Conservation (phyloP, 2,329 filamentous ascomycete species). For the Aspergillus transmontanensis region DNA sequence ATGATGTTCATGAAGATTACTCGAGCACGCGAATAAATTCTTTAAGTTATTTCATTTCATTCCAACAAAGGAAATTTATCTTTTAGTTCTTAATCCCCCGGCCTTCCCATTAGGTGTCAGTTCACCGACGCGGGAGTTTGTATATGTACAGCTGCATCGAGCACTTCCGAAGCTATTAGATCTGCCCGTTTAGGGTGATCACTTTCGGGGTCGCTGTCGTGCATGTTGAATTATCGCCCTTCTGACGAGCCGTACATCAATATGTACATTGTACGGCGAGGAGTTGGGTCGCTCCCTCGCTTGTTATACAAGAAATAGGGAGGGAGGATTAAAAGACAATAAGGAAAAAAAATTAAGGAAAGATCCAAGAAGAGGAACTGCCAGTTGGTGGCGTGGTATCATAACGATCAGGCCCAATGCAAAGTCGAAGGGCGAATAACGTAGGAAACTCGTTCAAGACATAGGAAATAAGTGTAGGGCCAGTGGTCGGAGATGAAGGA, state of each 20-base stretch:
- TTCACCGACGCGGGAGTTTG: slow-evolving; percentile 23
- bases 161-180: slow-evolving; percentile 10
- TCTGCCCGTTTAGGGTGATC: slow-evolving; percentile 11
- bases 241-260: slow-evolving; percentile 25
- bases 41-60: slow-evolving; percentile 16
- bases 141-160: slow-evolving; percentile 39
- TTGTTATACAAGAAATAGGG: slow-evolving; percentile 33
- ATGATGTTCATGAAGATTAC: neutral
- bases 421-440: slow-evolving; percentile 18
- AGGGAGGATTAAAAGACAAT: slow-evolving; percentile 35
- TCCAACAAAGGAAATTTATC: slow-evolving; percentile 36
- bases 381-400: slow-evolving; percentile 26
- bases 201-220: slow-evolving; percentile 16
- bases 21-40: neutral
- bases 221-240: slow-evolving; percentile 20
- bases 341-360: slow-evolving; percentile 28
- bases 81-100: slow-evolving; percentile 25
- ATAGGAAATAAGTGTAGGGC: slow-evolving; percentile 21
- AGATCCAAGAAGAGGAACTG: slow-evolving; percentile 31
- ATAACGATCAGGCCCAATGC: slow-evolving; percentile 17
- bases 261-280: slow-evolving; percentile 33
- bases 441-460: slow-evolving; percentile 19
- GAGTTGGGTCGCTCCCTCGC: slow-evolving; percentile 22
- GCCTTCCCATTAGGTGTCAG: slow-evolving; percentile 25
- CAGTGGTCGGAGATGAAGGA: slow-evolving; percentile 18